Base-by-base conservation (phyloP, 1,284 basidiomycete species). In the Chalciporus piperatoides region DNA sequence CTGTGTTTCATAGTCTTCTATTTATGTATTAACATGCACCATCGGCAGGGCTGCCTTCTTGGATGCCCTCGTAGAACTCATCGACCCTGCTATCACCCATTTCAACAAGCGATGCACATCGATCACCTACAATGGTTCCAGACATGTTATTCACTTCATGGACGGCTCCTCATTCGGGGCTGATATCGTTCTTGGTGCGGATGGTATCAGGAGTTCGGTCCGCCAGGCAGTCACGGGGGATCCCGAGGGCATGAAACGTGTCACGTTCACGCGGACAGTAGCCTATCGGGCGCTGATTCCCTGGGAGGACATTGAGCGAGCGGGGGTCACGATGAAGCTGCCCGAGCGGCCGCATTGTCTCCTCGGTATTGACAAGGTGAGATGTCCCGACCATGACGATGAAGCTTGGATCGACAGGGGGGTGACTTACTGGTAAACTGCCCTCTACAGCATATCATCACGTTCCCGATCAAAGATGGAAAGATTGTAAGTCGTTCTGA, bases 101-200 rank as follows among this genome's bases (percentile, higher is more conserved):
- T 79, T 82, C 60, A 71, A 77, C 53, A 78, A 77, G 53, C 76
- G 78, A 11, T 78, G 76, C 57, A 65, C 62, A n/a, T 65, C 65
- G 8, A 58, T 77, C 33, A 55, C 65, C n/a, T 41, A 36, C n/a
- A 36, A 50, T 19, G 49, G 55, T 21, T 40, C 62, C 3, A 49
- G 58, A 25, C 62, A 65, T 6, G 62, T 63, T 6, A 62, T 80
- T 2, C 60, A 68, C 23, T 81, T 81, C 54, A 52, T 71, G 5
- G 77, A 80, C 54, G 74, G 75, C 4, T 72, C 73, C 10, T 68
- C 64, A 0, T 64, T 74, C 51, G 71, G 74, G 54, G 65, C 78
- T 4, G 78, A 81, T 50, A 58, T 81, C 8, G 70, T 81, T 19
- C 68, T 82, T 44, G 79, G 78, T 10, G 74, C 78, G 2, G 80